A percentile compares a stretch with the other conserved stretches of the same genome.
phyloP scores from a whole-genome alignment of 495 filamentous ascomycete genomes.

The Platismatia glauca region DNA sequence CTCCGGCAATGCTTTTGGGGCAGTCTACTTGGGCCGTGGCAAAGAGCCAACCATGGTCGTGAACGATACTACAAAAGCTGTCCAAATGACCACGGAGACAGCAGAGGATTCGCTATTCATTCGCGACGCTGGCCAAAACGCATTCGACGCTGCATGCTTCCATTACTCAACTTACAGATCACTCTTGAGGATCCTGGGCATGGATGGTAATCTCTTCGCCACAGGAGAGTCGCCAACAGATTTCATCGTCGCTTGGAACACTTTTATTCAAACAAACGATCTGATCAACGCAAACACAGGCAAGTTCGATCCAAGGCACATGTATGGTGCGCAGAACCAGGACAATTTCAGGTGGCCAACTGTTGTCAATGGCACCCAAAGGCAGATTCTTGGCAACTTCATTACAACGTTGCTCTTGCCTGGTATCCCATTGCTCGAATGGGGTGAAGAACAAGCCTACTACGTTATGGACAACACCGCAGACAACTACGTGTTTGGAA shows the following conservation, averaged over 20 bases:
- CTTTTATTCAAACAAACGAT: constrained; percentile 38
- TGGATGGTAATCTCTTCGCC: constrained; percentile 39
- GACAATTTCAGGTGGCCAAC: constrained; percentile 47
- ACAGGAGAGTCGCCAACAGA: constrained; percentile 35
- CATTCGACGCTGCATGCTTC: constrained; percentile 40
- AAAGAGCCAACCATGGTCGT: constrained; percentile 28
- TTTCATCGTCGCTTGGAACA: constrained; percentile 38
- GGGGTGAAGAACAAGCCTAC: constrained; percentile 47
- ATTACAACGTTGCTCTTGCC: constrained; percentile 40
- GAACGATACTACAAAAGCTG: constrained; percentile 24
- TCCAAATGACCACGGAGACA: constrained; percentile 25
- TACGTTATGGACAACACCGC: constrained; percentile 43
- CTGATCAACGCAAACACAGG: constrained; percentile 42
- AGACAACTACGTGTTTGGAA: constrained; percentile 42
- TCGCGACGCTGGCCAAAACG: constrained; percentile 28
- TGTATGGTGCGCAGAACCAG: constrained; percentile 45
- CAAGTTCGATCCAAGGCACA: constrained; percentile 42
- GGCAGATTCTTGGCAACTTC: constrained; percentile 38
- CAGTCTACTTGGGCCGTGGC: constrained; percentile 33
- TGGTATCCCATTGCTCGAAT: constrained; percentile 40
- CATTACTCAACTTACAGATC: constrained; percentile 43
- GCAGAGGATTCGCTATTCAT: constrained; percentile 26
- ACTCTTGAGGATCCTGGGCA: constrained; percentile 41
- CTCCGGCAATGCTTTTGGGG: constrained; percentile 30
- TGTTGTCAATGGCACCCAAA: constrained; percentile 39